Conservation (phyloP, 2,329 filamentous ascomycete species). For the Fusarium foetens region DNA sequence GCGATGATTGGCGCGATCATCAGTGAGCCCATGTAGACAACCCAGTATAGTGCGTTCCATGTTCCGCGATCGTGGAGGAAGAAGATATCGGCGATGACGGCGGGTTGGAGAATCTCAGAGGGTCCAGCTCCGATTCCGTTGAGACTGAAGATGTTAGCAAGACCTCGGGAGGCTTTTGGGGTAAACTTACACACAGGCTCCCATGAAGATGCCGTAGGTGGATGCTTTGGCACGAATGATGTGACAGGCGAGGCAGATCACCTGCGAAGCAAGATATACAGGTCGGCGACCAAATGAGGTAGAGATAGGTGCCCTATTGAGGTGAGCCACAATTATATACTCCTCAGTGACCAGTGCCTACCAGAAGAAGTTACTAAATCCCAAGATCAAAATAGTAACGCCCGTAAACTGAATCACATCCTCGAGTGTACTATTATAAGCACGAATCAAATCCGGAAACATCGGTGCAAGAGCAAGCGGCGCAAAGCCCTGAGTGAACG, state of each 20-base stretch:
- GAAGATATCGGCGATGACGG: slow-evolving; percentile 32
- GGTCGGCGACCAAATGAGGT: background rate
- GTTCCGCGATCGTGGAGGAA: slow-evolving; percentile 33
- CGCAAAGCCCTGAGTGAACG: slow-evolving; percentile 1
- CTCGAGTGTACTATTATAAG: background rate
- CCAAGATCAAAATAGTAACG: background rate
- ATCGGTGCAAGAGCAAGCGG: slow-evolving; percentile 6
- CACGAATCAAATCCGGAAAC: slow-evolving; percentile 2
- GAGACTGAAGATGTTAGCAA: background rate
- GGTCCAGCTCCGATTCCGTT: slow-evolving; percentile 26
- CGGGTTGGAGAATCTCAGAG: slow-evolving; percentile 24
- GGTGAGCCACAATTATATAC: too few relatives aligned
- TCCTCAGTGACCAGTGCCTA: too few relatives aligned
- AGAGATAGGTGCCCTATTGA: background rate
- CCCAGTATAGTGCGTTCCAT: slow-evolving; percentile 35
- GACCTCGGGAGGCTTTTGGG: fast-evolving
- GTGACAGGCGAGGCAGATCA: background rate
- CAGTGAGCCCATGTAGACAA: slow-evolving; percentile 17
- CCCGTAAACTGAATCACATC: slow-evolving; percentile 6
- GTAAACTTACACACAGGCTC: background rate
- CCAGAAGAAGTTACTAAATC: background rate
- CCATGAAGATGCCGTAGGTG: slow-evolving; percentile 3
- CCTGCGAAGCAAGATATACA: background rate
- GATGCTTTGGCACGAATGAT: slow-evolving; percentile 3
- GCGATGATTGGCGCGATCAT: slow-evolving; percentile 14